Evolutionary conservation across 805 yeast species (phyloP), one percentile per base, ranked within the genome.

Genomic region (Barnettozyma botsteinii): DNA sequence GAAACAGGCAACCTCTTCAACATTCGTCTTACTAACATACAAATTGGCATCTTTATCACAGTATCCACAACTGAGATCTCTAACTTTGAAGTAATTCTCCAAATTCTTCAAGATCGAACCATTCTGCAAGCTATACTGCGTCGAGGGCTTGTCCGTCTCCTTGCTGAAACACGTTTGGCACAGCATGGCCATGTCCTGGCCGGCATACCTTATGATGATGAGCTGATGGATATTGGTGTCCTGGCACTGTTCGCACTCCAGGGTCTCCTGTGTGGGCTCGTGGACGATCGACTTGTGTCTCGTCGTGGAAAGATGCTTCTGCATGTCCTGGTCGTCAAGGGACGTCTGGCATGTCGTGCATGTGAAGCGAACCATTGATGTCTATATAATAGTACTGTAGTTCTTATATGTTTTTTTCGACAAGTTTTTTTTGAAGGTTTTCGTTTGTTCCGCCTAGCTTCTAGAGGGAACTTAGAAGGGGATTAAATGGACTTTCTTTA

Each of bases 191-290:
- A 77, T 70, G 49, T 75, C 81, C 14, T 72, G 66, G 22, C 79
- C 74, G 2, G 79, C 82, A 52, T 66, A 73, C 28, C 82, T 55
- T 7, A 72, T 61, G 33, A 77, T 62, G 37, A 62, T 67, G 39
- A 77, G 59, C 49, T 69, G 72, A 55, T 76, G 81, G 35, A 78
- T 65, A 48, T 75, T 77, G 28, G 65, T 48, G 49, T 75, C 74
- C 17, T 64, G 65, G 55, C 84, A 78, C 31, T 70, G 74, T 51
- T 75, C 81, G 55, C 84, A 78, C 46, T 65, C 66, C 3, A 78
- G 53, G 9, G 56, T 58, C 48, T 75, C 80, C 9, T 58, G 64
- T 3, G 61, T 49, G 0, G 51, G 39, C 6, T 51, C 55, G 45
- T 63, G 64, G 23, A 48, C 41, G 6, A 75, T 67, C 1, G 66